Conservation (phyloP, 176 grass and related monocot genomes). For the Stipa capillata region DNA sequence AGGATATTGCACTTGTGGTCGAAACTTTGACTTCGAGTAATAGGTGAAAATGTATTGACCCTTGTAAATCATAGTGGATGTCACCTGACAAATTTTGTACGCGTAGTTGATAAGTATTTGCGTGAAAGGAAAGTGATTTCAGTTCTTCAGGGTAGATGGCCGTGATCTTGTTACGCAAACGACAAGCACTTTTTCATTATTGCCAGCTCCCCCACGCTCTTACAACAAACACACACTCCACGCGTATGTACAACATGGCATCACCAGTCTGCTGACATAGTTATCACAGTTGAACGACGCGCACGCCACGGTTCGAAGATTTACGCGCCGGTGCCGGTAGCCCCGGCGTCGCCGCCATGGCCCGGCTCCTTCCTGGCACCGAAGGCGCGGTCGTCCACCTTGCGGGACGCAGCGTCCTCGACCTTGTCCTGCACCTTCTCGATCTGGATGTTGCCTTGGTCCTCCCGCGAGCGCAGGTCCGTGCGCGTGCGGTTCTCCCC, state of each 20-base stretch:
- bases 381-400: conserved; percentile 19
- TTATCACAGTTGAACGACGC: background rate
- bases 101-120: background rate
- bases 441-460: conserved; percentile 61
- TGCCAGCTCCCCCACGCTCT: background rate
- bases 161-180: background rate
- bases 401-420: conserved; percentile 23
- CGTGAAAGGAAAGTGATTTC: no score
- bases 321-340: conserved; percentile 27
- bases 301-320: background rate
- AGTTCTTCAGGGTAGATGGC: no score
- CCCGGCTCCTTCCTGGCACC: conserved; percentile 3
- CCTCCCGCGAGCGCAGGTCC: conserved; percentile 40
- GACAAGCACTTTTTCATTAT: background rate
- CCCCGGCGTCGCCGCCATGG: background rate
- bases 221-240: background rate
- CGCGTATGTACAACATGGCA: background rate
- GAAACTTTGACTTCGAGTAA: background rate
- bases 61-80: background rate
- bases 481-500: conserved; percentile 45
- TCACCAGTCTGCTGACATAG: background rate
- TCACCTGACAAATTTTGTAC: background rate
- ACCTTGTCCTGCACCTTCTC: conserved; percentile 63
- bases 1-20: background rate
- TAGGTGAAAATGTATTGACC: background rate